These are phyloP conservation scores for Sugiyamaella neomexicana DNA, from an alignment of 1,139 yeast species.

Conservation along the genomic window DNA sequence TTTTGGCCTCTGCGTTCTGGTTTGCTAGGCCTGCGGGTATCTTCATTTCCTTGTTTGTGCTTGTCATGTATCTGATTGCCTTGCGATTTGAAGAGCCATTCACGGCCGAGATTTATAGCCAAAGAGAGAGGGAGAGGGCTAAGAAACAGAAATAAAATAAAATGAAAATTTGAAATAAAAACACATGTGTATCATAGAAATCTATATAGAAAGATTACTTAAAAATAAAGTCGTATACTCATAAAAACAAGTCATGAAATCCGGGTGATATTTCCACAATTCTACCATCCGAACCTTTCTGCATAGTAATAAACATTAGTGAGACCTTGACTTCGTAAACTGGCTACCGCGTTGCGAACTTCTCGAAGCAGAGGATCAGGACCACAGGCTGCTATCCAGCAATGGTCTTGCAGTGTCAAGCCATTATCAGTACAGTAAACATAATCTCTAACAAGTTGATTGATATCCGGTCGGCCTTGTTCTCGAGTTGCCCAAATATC, in stretches of 20 bases:
- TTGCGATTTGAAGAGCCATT: conserved; percentile 92
- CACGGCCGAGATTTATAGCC: conserved; percentile 83
- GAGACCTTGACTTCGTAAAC: conserved; percentile 27
- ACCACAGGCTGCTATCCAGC: conserved; percentile 36
- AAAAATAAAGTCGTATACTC: neutral
- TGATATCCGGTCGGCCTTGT: conserved; percentile 30
- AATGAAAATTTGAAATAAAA: neutral
- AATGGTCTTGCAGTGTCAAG: conserved; percentile 4
- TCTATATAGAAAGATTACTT: neutral
- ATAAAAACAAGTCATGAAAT: neutral
- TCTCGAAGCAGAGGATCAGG: conserved; percentile 32
- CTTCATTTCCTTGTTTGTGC: conserved; percentile 67
- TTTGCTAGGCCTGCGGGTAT: conserved; percentile 90
- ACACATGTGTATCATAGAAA: neutral
- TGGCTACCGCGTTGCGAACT: conserved; percentile 31
- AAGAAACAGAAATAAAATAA: conserved; percentile 33
- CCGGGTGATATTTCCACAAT: no score
- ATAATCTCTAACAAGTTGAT: conserved; percentile 21
- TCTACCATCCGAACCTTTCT: conserved; percentile 36
- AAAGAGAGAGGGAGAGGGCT: conserved; percentile 50
- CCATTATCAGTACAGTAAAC: conserved; percentile 14
- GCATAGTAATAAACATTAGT: conserved; percentile 28
- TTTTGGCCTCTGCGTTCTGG: conserved; percentile 87
- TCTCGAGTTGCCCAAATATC: conserved; percentile 30
- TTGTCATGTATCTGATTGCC: conserved; percentile 79